phyloP scores from a whole-genome alignment of 805 yeast species.

The Candida parachauliodes region DNA sequence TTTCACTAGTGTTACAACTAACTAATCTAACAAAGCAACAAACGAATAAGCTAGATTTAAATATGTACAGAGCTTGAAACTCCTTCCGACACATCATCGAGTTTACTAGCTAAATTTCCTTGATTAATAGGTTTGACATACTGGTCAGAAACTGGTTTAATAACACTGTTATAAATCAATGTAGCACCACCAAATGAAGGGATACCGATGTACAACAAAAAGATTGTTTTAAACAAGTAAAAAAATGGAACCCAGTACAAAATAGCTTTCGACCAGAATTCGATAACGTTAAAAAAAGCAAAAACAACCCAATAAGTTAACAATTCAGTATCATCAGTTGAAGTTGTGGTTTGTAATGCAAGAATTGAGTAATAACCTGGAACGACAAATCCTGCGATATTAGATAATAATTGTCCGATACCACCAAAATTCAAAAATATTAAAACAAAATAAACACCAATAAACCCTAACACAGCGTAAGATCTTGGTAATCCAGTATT shows the following conservation, averaged over 20 bases:
- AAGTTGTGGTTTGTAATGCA: conserved; percentile 70
- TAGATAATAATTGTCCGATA: conserved; percentile 88
- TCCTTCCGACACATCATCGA: conserved; percentile 47
- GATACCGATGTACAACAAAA: conserved; percentile 81
- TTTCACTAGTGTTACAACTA: too few species aligned
- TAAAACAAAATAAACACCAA: conserved; percentile 64
- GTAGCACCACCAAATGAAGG: conserved; percentile 88
- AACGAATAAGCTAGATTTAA: too few species aligned
- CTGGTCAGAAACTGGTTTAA: conserved; percentile 60
- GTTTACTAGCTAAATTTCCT: conserved; percentile 33
- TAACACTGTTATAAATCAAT: conserved; percentile 56
- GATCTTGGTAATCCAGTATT: conserved; percentile 72
- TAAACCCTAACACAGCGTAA: conserved; percentile 69
- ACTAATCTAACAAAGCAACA: too few species aligned
- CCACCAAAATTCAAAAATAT: conserved; percentile 92
- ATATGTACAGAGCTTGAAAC: conserved; percentile 21
- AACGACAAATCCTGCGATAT: conserved; percentile 83
- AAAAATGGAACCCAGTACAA: conserved; percentile 96
- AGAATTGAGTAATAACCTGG: conserved; percentile 87
- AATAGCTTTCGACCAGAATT: conserved; percentile 93
- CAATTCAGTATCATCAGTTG: conserved; percentile 79
- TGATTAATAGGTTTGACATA: conserved; percentile 3
- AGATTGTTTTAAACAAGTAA: conserved; percentile 87
- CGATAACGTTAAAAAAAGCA: conserved; percentile 84
- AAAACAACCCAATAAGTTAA: conserved; percentile 99